Conservation (phyloP, 441 rosid species). For the Adansonia madagascariensis region DNA sequence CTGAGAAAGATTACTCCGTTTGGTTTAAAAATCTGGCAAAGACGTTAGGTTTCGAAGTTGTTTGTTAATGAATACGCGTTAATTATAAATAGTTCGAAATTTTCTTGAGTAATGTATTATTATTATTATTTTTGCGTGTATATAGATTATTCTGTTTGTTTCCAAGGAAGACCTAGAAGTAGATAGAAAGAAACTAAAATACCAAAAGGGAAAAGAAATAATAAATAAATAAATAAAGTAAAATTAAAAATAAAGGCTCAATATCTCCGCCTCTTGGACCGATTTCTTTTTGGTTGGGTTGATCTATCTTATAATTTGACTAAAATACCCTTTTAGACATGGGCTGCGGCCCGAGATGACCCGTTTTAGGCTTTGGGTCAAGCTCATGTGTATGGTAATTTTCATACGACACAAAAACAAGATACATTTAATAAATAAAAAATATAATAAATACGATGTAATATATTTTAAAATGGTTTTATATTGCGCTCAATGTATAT, state of each 20-base stretch:
- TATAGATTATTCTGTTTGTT: background rate
- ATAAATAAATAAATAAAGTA: background rate
- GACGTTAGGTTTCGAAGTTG: slow-evolving; percentile 6
- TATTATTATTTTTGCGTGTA: background rate
- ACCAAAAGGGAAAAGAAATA: background rate
- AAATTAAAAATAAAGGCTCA: background rate
- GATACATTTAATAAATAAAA: no score
- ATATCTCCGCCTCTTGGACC: background rate
- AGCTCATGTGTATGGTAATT: background rate
- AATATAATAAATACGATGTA: no score
- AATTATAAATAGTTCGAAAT: slow-evolving; percentile 11
- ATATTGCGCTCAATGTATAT: no score
- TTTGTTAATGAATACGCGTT: slow-evolving; percentile 4
- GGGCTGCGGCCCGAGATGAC: background rate
- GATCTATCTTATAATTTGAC: background rate
- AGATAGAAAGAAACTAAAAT: background rate
- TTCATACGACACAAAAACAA: no score
- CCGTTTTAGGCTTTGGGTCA: background rate
- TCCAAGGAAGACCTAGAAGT: background rate
- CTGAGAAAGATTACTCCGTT: background rate
- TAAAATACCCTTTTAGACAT: background rate
- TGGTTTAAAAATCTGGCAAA: slow-evolving; percentile 11
- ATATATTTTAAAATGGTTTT: no score
- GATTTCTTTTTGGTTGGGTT: no score
- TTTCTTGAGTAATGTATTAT: background rate